Evolutionary conservation across 2,329 filamentous ascomycete species (phyloP).

Genomic region (Xylaria sp.): DNA sequence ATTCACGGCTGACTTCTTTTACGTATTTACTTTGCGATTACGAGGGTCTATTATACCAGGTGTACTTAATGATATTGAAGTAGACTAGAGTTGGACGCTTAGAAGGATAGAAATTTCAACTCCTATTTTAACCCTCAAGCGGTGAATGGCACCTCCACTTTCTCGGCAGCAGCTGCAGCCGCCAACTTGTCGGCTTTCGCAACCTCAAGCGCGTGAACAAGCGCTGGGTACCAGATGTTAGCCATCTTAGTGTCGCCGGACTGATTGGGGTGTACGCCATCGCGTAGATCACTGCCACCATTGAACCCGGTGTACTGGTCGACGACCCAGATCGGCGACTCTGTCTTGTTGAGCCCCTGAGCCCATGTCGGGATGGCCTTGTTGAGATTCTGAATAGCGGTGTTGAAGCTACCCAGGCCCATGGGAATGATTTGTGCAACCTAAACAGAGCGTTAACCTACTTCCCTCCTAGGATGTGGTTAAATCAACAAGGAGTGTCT

Average conservation of each 20-base stretch:
- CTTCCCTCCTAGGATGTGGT: not conserved
- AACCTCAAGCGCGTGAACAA: conserved; percentile 44
- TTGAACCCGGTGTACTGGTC: conserved; percentile 56
- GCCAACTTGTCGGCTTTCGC: conserved; percentile 43
- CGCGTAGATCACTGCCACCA: conserved; percentile 49
- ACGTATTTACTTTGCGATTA: too few species aligned
- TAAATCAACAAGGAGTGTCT: not conserved
- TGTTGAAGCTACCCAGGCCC: conserved; percentile 51
- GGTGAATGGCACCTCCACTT: conserved; percentile 42
- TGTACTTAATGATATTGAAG: too few species aligned
- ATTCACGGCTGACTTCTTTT: too few species aligned
- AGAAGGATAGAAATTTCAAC: not conserved
- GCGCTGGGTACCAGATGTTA: conserved; percentile 48
- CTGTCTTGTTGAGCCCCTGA: conserved; percentile 52
- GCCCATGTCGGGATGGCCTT: conserved; percentile 54
- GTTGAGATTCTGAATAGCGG: conserved; percentile 54
- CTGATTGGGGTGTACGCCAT: conserved; percentile 56
- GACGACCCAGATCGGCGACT: conserved; percentile 56
- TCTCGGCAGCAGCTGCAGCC: conserved; percentile 27
- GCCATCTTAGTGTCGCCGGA: conserved; percentile 56
- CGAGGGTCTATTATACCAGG: too few species aligned
- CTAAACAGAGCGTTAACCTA: conserved; percentile 39
- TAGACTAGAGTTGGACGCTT: too few species aligned
- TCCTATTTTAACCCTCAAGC: conserved; percentile 27
- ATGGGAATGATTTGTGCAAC: conserved; percentile 57